Evolutionary conservation across 495 filamentous ascomycete genomes (phyloP).

Genomic region (Neurospora sublineolata): DNA sequence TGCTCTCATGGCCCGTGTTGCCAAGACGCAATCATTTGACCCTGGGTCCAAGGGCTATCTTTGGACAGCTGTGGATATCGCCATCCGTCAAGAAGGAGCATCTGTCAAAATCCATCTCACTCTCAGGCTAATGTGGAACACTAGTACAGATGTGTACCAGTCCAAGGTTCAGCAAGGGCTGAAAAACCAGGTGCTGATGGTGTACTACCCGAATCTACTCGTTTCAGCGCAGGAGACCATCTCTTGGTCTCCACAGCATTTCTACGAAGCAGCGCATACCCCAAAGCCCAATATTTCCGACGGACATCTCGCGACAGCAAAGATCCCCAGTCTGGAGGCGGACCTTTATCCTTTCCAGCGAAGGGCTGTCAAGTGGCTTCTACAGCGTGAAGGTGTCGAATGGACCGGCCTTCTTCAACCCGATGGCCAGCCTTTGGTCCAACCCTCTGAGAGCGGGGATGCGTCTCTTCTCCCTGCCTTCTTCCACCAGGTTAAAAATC

Average conservation of each 20-base stretch:
- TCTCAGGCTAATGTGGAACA: constrained; percentile 17
- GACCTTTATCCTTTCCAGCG: constrained; percentile 35
- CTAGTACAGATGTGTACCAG: constrained; percentile 4
- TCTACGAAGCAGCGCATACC: constrained; percentile 33
- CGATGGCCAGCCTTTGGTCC: constrained; percentile 7
- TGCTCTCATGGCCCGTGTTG: constrained; percentile 6
- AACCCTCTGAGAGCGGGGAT: background rate
- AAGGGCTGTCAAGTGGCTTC: constrained; percentile 34
- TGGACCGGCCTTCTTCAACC: constrained; percentile 10
- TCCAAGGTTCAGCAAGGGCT: constrained; percentile 9
- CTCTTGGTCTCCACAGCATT: constrained; percentile 28
- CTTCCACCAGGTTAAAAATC: constrained; percentile 16
- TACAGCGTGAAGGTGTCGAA: constrained; percentile 31
- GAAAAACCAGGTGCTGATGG: constrained; percentile 10
- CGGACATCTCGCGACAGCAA: constrained; percentile 10
- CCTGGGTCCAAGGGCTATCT: constrained; percentile 11
- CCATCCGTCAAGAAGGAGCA: constrained; percentile 8
- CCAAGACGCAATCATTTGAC: background rate
- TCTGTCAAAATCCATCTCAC: constrained; percentile 5
- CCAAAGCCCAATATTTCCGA: constrained; percentile 18
- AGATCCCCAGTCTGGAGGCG: constrained; percentile 19
- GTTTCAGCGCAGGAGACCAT: background rate
- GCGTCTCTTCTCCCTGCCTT: constrained; percentile 6
- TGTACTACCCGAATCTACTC: constrained; percentile 16
- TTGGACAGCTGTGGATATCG: constrained; percentile 12